Evolutionary conservation across 1,284 basidiomycete species (phyloP).

Genomic region (Schizophyllum commune): DNA sequence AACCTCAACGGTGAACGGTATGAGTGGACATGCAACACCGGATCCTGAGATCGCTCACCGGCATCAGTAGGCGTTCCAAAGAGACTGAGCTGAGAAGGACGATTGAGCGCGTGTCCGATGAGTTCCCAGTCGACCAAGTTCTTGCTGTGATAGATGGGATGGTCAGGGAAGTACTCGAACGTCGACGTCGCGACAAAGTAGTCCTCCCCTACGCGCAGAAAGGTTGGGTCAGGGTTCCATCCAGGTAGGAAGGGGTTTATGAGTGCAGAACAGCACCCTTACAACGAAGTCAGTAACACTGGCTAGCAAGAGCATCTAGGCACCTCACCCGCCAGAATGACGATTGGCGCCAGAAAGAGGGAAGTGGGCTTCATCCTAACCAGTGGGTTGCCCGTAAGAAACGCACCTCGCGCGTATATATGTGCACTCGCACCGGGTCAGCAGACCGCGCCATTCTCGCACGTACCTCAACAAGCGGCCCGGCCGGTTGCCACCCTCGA

Average conservation of each 20-base stretch:
- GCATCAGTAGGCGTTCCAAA: slow-evolving; percentile 23
- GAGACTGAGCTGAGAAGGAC: slow-evolving; percentile 21
- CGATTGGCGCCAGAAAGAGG: neutral
- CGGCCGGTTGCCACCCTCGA: too few species aligned
- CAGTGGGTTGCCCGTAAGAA: neutral
- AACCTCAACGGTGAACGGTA: slow-evolving; percentile 12
- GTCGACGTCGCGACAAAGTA: slow-evolving; percentile 32
- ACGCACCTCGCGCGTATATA: neutral
- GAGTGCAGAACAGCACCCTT: slow-evolving; percentile 6
- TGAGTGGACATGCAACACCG: neutral
- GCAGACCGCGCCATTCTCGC: neutral
- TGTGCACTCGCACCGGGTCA: neutral
- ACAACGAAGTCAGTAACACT: neutral
- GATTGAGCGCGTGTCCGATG: slow-evolving; percentile 27
- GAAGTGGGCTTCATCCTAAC: neutral
- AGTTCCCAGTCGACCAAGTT: slow-evolving; percentile 28
- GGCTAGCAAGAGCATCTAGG: too few species aligned
- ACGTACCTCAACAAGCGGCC: neutral
- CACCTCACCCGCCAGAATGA: too few species aligned
- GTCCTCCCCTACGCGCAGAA: slow-evolving; percentile 27
- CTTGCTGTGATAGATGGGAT: slow-evolving; percentile 32
- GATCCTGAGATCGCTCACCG: slow-evolving; percentile 12
- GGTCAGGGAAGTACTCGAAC: slow-evolving; percentile 32
- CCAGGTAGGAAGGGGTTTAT: slow-evolving; percentile 30
- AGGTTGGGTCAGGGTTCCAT: slow-evolving; percentile 32